Base-by-base conservation (phyloP, 352 stramenopile genomes). In the Phytophthora boehmeriae region DNA sequence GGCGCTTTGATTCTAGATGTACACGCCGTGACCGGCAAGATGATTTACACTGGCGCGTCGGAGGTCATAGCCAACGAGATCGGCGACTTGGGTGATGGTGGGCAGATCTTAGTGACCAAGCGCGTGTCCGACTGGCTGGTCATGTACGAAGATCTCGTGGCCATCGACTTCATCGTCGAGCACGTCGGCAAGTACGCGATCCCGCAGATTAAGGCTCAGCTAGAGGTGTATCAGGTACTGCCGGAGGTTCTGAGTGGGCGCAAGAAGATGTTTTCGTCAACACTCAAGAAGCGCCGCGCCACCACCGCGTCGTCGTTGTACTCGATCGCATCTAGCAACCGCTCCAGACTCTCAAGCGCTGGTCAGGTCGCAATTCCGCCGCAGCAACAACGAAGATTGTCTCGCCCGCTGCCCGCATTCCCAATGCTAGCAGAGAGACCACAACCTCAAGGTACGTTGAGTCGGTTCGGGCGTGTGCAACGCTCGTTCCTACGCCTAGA, bases 1-100 rank as follows among this genome's bases (percentile, higher is more conserved):
- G 76, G 76, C 16, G 62, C 70, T 19, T 63, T 85, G 36, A 72
- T 85, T 30, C 45, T 76, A 20, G 63, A 80, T 25, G 65, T 80
- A 1, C 78, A 88, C 49, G 71, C 73, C 0, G 76, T 88, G 28
- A 88, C 78, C 11, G 71, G 74, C 32, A 84, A 84, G 41, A 83
- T 82, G 73, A 85, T 78, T 35, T 88, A 88, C 46, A 82, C 74
- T 1, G 78, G 78, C 2, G 66, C 75, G n/a, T 75, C 75, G 0
- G 73, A 87, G 53, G 66, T 88, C 14, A 85, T 84, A 23, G 78
- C 73, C 0, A 76, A 79, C 41, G 75, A 86, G 49, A 74, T 88
- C 23, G 76, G 76, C 13, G 78, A 86, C 47, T 59, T 88, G 35
- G 78, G 78, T 4, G 72, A 74, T 38, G 78, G 78, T 13, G 78